phyloP scores from a whole-genome alignment of 2,329 filamentous ascomycete genomes.

The Alternaria sp. region DNA sequence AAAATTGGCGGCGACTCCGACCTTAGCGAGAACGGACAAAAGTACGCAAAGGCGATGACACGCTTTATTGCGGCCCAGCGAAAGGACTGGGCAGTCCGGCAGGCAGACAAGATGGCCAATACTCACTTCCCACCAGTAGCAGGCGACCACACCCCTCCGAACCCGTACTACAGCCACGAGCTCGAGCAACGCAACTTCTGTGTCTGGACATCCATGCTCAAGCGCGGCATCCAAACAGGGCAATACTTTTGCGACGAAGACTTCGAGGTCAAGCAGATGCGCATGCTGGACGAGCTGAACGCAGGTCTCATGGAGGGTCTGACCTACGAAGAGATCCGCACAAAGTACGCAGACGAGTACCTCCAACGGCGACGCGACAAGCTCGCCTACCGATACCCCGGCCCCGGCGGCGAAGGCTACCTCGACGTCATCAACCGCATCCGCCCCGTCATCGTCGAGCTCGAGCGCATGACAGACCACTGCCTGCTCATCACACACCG shows the following conservation, averaged over 20 bases:
- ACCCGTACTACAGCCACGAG: constrained; percentile 72
- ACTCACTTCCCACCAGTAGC: constrained; percentile 87
- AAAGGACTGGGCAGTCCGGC: constrained; percentile 80
- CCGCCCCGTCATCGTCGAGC: constrained; percentile 92
- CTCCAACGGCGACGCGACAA: constrained; percentile 81
- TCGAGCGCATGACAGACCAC: constrained; percentile 96
- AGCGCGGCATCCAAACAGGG: constrained; percentile 84
- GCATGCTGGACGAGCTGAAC: constrained; percentile 96
- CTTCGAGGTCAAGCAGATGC: constrained; percentile 93
- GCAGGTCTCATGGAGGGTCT: constrained; percentile 92
- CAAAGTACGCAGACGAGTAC: constrained; percentile 82
- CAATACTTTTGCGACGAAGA: constrained; percentile 94
- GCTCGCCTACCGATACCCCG: constrained; percentile 94
- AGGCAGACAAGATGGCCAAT: constrained; percentile 76
- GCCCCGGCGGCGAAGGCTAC: constrained; percentile 94
- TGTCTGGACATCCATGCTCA: constrained; percentile 97
- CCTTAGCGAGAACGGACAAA: constrained; percentile 78
- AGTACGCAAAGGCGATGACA: constrained; percentile 80
- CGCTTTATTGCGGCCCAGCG: constrained; percentile 84
- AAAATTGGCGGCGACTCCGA: constrained; percentile 91
- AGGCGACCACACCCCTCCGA: constrained; percentile 92
- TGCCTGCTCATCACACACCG: constrained; percentile 91
- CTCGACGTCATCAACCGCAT: constrained; percentile 96
- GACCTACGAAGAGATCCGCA: constrained; percentile 88
- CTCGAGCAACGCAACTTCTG: constrained; percentile 83